Base-by-base conservation (phyloP, 306 rosid genomes). In the Senna siamea region DNA sequence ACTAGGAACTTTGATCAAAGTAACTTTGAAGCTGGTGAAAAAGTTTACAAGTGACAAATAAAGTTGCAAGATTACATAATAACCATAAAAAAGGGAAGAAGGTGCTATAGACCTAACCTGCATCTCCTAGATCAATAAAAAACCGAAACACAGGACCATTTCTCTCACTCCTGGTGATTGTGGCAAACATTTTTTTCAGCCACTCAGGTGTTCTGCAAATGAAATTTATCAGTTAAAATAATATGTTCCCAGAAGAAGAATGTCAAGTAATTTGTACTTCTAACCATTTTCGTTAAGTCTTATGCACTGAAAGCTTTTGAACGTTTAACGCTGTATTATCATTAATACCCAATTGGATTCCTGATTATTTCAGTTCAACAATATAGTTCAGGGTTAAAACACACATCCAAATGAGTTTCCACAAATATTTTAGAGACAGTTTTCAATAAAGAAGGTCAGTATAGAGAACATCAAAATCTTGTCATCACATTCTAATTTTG, bases 91-190 rank as follows among this genome's bases (percentile, higher is more conserved):
- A 74, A 14, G 15, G 28, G 57, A 18, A 28, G 2, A 28, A 72
- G 48, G 59, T 59, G 10, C 12, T 2, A 47, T 61, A 57, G 57
- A 77, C 47, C 79, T 66, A 81, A 95, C 99, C 98, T 83, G 99
- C 99, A 88, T 95, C 99, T 28, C 99, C 97, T 78, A 92, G 86
- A 83, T 95, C 99, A 82, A 92, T 87, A 84, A 95, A 95, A 75
- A 95, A 95, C 9, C 99, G 97, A 76, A 95, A 95, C 40, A 90
- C 92, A 3, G 96, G 98, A 73, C 96, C 97, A 32, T 95, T 88
- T 63, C 96, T 92, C 85, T 95, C 92, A 63, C 96, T 87, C 86
- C 80, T 92, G 34, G 85, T 85, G 74, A 92, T 53, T 9, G 99
- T 78, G 1, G 96, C 83, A 80, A 94, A 90, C 75, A 95, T 53